Percentiles rank a stretch among this genome's conserved stretches.
These are phyloP conservation scores for Yarrowia bubula DNA, from an alignment of 805 yeast genomes.

Conservation along the genomic window DNA sequence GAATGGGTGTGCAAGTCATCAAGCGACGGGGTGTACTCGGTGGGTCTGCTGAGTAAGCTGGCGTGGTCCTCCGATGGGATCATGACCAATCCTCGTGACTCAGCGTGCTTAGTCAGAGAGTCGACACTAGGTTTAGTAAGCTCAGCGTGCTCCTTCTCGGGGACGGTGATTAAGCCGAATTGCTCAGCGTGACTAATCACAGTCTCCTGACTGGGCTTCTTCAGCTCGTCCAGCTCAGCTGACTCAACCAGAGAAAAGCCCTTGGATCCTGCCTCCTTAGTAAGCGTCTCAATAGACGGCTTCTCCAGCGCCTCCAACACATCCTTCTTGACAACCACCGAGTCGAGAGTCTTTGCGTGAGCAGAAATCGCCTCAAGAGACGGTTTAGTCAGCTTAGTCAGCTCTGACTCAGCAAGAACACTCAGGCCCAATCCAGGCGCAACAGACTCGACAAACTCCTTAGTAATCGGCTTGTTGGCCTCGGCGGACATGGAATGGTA, in stretches of 20 bases:
- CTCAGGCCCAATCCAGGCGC: slow-evolving; percentile 35
- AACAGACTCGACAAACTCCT: slow-evolving; percentile 32
- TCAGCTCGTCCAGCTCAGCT: neutral
- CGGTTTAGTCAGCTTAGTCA: slow-evolving; percentile 28
- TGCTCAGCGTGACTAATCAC: slow-evolving; percentile 15
- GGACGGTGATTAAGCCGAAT: slow-evolving; percentile 36
- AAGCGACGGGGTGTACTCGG: slow-evolving; percentile 27
- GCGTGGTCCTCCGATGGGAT: neutral
- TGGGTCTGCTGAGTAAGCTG: neutral
- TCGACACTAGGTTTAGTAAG: slow-evolving; percentile 27
- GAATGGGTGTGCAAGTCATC: slow-evolving; percentile 32
- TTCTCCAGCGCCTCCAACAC: no score
- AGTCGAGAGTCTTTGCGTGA: slow-evolving; percentile 36
- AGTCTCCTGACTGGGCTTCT: slow-evolving; percentile 13
- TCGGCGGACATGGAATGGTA: slow-evolving; percentile 32
- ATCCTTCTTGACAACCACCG: slow-evolving; percentile 30
- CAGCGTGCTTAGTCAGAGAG: neutral
- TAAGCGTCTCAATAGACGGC: slow-evolving; percentile 4
- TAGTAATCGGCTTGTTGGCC: slow-evolving; percentile 34
- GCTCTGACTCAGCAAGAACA: slow-evolving; percentile 29
- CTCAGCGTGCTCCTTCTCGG: slow-evolving; percentile 30
- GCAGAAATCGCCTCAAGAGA: slow-evolving; percentile 32
- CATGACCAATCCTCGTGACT: neutral
- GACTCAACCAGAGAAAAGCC: neutral
- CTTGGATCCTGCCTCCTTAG: neutral